Base-by-base conservation (phyloP, 192 early-diverging fungal species). In the Backusella westeae region DNA sequence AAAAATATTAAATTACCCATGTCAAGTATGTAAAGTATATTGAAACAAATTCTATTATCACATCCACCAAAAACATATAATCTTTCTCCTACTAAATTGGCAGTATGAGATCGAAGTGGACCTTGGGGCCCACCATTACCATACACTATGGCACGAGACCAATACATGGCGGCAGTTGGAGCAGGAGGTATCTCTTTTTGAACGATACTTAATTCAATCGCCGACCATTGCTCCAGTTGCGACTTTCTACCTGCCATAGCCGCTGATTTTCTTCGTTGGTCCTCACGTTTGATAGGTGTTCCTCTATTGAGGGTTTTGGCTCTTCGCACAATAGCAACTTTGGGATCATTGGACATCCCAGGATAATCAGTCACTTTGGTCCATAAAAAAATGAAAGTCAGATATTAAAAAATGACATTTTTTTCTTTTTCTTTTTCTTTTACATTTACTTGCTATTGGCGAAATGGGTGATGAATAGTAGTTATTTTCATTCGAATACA, bases 1-100 rank as follows among this genome's bases (percentile, higher is more conserved):
- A 12, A 72, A 9, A 34, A 44, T 3, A 41, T 8, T 35, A 52
- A 49, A 35, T 79, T 83, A 89, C 89, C 89, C 52, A 86, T 86
- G 80, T 96, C 95, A 72, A 96, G 87, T 39, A 94, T 89, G 65
- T 93, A 94, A 34, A 96, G 80, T 39, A 89, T 92, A 75, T 86
- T 90, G 75, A 88, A 96, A 76, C 94, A 96, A 23, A 81, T 86
- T 26, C 78, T 81, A 46, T 88, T 85, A 86, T 96, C 93, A 81
- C 93, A 94, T 15, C 95, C 95, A 67, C 94, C 95, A 88, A 96
- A 96, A 53, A 96, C 88, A 77, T 90, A 96, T 26, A 96, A 80
- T 26, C 85, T 83, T 42, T 92, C 91, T 6, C 90, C 92, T 12
- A 96, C 88, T 6, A 92, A 79, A 29, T 89, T 96, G 42, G 91